Conservation (phyloP, 1,284 basidiomycete species). For the Leccinum solheimii region DNA sequence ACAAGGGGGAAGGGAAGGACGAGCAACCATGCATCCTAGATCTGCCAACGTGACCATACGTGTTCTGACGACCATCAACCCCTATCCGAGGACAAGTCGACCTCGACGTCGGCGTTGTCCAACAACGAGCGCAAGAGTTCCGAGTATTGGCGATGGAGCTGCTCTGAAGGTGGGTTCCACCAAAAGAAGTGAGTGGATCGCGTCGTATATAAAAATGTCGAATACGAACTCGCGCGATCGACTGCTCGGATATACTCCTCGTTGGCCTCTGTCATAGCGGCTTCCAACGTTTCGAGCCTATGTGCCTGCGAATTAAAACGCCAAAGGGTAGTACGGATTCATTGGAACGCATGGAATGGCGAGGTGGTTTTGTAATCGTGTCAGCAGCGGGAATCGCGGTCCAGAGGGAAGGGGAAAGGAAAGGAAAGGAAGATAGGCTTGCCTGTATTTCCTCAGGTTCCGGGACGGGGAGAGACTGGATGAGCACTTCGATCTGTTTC, state of each 20-base stretch:
- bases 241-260: constrained; percentile 71
- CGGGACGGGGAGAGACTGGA: constrained; percentile 71
- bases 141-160: constrained; percentile 59
- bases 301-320: constrained; percentile 47
- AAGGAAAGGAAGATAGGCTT: constrained; percentile 12
- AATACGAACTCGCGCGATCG: constrained; percentile 66
- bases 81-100: constrained; percentile 15
- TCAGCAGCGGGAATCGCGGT: not conserved
- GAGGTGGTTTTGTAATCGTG: not conserved
- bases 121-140: constrained; percentile 61
- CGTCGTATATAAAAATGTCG: not conserved
- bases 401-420: too few relatives aligned
- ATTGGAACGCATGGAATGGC: not conserved
- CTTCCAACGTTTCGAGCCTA: constrained; percentile 61
- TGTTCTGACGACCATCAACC: not conserved
- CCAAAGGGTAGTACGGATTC: not conserved
- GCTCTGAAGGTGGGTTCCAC: constrained; percentile 42
- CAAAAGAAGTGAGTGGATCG: not conserved
- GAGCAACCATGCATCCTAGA: not conserved
- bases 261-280: constrained; percentile 69
- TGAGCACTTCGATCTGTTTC: constrained; percentile 81
- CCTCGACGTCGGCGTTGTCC: constrained; percentile 49
- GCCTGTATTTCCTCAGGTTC: constrained; percentile 75
- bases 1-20: not conserved
- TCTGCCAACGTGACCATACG: not conserved